Evolutionary conservation across 2,329 filamentous ascomycete genomes (phyloP).

Genomic region (Dichotomopilus funicola): DNA sequence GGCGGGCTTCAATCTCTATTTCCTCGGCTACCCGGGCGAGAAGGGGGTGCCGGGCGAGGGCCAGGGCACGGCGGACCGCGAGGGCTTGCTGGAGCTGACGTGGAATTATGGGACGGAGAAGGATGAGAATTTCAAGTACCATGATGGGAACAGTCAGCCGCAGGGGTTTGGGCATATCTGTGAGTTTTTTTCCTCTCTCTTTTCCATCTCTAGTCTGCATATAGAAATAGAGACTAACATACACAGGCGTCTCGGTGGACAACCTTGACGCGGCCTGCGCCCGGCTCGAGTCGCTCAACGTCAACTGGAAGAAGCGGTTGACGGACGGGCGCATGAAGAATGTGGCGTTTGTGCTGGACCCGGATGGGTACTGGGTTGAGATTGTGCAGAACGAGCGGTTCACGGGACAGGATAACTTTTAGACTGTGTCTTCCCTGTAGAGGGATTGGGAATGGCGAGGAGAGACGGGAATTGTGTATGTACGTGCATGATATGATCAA

Average conservation of each 20-base stretch:
- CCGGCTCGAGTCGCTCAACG: slow-evolving; percentile 73
- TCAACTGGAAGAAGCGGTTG: slow-evolving; percentile 91
- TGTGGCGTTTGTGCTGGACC: slow-evolving; percentile 84
- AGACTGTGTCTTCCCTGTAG: slow-evolving; percentile 4
- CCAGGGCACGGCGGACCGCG: slow-evolving; percentile 57
- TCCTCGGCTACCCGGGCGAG: slow-evolving; percentile 68
- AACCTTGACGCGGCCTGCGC: slow-evolving; percentile 81
- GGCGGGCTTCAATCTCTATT: slow-evolving; percentile 83
- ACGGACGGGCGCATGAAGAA: slow-evolving; percentile 92
- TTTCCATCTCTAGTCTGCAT: background rate
- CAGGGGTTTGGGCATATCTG: slow-evolving; percentile 95
- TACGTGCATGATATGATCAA: no score
- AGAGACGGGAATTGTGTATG: no score
- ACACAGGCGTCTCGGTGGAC: slow-evolving; percentile 70
- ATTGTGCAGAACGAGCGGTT: slow-evolving; percentile 72
- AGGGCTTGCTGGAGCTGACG: slow-evolving; percentile 85
- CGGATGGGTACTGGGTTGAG: slow-evolving; percentile 80
- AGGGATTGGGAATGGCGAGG: no score
- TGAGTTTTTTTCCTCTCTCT: slow-evolving; percentile 35
- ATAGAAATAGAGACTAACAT: background rate
- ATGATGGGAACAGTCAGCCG: slow-evolving; percentile 84
- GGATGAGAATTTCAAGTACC: slow-evolving; percentile 75
- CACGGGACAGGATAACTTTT: slow-evolving; percentile 47
- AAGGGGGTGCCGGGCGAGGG: slow-evolving; percentile 47
- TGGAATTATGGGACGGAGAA: slow-evolving; percentile 84